These are phyloP conservation scores for Ciborinia camelliae DNA, from an alignment of 2,329 filamentous ascomycete species.

Conservation along the genomic window DNA sequence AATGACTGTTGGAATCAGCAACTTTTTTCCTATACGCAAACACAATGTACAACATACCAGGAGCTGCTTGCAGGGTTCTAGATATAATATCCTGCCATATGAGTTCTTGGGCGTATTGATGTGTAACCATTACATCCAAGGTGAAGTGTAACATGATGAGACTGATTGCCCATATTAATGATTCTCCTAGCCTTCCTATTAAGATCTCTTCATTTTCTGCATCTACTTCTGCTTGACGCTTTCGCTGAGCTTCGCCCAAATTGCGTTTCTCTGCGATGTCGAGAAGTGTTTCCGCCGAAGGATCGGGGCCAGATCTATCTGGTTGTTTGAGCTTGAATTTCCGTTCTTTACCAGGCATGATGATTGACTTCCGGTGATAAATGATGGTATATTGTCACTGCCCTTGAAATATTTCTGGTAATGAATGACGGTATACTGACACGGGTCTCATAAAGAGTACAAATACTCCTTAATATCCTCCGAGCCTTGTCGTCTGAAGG, in stretches of 20 bases:
- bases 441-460: not conserved
- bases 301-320: constrained; percentile 58
- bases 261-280: constrained; percentile 65
- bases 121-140: constrained; percentile 73
- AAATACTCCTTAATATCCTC: not conserved
- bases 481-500: not conserved
- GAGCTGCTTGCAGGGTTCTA: constrained; percentile 52
- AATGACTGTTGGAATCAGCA: constrained; percentile 37
- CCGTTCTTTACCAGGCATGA: constrained; percentile 35
- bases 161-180: constrained; percentile 56
- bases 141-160: constrained; percentile 73
- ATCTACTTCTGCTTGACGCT: constrained; percentile 29
- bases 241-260: constrained; percentile 39
- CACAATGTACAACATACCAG: constrained; percentile 43
- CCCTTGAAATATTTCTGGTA: not conserved
- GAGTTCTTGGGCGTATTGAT: constrained; percentile 70
- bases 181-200: constrained; percentile 42
- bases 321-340: constrained; percentile 65
- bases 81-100: constrained; percentile 52
- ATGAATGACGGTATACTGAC: not conserved
- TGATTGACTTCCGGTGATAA: not conserved
- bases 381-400: not conserved
- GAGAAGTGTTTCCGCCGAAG: constrained; percentile 64
- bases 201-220: constrained; percentile 31
- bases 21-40: not conserved